A percentile compares a stretch with the other conserved stretches of the same genome.
phyloP scores from a whole-genome alignment of 805 yeast species.

The Candida germanica region DNA sequence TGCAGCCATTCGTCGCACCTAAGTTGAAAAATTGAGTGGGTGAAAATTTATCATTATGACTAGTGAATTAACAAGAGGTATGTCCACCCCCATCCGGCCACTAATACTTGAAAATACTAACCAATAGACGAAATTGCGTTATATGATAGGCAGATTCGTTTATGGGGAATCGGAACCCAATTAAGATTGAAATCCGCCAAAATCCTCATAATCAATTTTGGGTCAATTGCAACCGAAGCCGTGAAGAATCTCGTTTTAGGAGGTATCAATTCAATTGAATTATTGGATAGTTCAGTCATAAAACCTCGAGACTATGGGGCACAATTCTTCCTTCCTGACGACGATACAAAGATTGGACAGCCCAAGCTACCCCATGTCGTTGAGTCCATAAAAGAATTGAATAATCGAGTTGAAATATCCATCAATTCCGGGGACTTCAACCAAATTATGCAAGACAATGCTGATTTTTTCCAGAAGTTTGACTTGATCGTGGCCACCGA shows the following conservation, averaged over 20 bases:
- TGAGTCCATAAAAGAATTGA: constrained; percentile 63
- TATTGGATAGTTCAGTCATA: constrained; percentile 58
- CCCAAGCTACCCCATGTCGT: constrained; percentile 53
- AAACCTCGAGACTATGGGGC: constrained; percentile 62
- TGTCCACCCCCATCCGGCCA: constrained; percentile 1
- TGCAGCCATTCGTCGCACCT: no score
- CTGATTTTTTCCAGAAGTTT: constrained; percentile 48
- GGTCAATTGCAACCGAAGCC: constrained; percentile 78
- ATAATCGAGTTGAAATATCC: constrained; percentile 68
- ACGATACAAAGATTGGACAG: constrained; percentile 53
- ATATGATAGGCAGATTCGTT: constrained; percentile 89
- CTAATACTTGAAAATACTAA: neutral
- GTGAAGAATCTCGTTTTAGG: constrained; percentile 83
- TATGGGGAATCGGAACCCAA: constrained; percentile 97
- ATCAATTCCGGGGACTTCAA: constrained; percentile 34
- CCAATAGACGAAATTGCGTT: constrained; percentile 74
- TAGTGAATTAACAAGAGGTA: constrained; percentile 14
- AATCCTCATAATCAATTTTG: constrained; percentile 66
- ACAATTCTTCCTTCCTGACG: constrained; percentile 67
- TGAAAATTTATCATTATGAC: neutral
- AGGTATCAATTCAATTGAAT: constrained; percentile 77
- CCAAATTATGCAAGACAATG: constrained; percentile 13
- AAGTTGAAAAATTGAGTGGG: neutral
- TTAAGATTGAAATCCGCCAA: constrained; percentile 67
- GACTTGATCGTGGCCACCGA: constrained; percentile 79